Conservation (phyloP, 331 rosid species). For the Pyrus hybrid region DNA sequence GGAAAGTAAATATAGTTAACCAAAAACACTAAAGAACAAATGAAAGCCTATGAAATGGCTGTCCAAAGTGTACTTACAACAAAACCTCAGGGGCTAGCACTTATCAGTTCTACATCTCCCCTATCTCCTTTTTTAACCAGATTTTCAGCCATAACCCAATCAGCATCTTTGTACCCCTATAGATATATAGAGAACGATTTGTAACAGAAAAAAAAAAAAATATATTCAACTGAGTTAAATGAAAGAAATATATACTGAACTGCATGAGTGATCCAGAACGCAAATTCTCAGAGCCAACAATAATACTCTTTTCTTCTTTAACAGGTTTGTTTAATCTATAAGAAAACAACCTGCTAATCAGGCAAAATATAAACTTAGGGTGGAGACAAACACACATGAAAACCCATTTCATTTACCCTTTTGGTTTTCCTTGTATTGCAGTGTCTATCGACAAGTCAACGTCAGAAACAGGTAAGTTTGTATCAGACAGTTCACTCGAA, state of each 20-base stretch:
- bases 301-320: slow-evolving; percentile 23
- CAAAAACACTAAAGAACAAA: background rate
- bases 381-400: slow-evolving; percentile 8
- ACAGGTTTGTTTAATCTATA: slow-evolving; percentile 49
- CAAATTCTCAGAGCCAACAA: slow-evolving; percentile 23
- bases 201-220: background rate
- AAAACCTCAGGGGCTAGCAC: slow-evolving; percentile 76
- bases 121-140: slow-evolving; percentile 47
- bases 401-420: slow-evolving; percentile 33
- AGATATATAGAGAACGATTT: slow-evolving; percentile 7
- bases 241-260: slow-evolving; percentile 35
- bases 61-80: slow-evolving; percentile 52
- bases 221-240: slow-evolving; percentile 2
- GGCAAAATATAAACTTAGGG: slow-evolving; percentile 2
- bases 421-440: slow-evolving; percentile 59
- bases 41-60: background rate
- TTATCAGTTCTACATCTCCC: slow-evolving; percentile 69
- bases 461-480: slow-evolving; percentile 31
- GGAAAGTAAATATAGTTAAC: slow-evolving; percentile 1
- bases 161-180: slow-evolving; percentile 58
- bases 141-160: slow-evolving; percentile 67
- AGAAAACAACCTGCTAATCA: slow-evolving; percentile 15
- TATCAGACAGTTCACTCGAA: slow-evolving; percentile 26
- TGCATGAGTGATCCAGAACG: slow-evolving; percentile 28
- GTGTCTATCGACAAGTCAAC: slow-evolving; percentile 35